Evolutionary conservation across 2,329 filamentous ascomycete species (phyloP), one percentile per base, ranked within the genome.

Genomic region (Sarocladiaceae sp.): DNA sequence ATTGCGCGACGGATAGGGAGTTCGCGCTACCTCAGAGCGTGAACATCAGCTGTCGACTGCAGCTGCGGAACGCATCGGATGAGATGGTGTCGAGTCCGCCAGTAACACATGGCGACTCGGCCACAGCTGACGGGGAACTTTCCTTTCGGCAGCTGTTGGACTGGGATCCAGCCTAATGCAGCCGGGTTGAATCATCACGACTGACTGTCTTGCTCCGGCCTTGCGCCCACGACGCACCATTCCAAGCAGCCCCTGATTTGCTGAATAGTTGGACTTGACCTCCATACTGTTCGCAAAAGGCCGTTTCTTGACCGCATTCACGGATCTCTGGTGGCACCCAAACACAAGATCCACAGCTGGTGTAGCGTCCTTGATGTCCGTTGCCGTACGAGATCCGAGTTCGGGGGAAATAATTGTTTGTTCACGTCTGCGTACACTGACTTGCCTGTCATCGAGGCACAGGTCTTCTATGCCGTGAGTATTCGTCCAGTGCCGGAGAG

Each of bases 261-360:
- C n/a, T n/a, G n/a, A n/a, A n/a, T n/a, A n/a, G n/a, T n/a, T n/a
- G n/a, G n/a, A n/a, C n/a, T n/a, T n/a, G n/a, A n/a, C n/a, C n/a
- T n/a, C n/a, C n/a, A n/a, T n/a, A n/a, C n/a, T n/a, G n/a, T n/a
- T n/a, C n/a, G n/a, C n/a, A n/a, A n/a, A n/a, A n/a, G n/a, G n/a
- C n/a, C n/a, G n/a, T n/a, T n/a, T 23, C 6, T 29, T 10, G 29
- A 29, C 23, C 37, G 23, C n/a, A 29, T 27, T n/a, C 9, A 11
- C 5, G n/a, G 21, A 18, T 18, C 23, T 23, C 11, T 27, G n/a
- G 37, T 41, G 37, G 26, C 21, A 41, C 37, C 10, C 6, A 16
- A 16, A 19, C 23, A 41, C 23, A 41, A 41, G 21, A 29, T 41
- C 37, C 37, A 41, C 37, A 10, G 37, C 37, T 41, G 37, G 37